Evolutionary conservation across 495 filamentous ascomycete species (phyloP).

Genomic region (Lasiosphaeria hispida): DNA sequence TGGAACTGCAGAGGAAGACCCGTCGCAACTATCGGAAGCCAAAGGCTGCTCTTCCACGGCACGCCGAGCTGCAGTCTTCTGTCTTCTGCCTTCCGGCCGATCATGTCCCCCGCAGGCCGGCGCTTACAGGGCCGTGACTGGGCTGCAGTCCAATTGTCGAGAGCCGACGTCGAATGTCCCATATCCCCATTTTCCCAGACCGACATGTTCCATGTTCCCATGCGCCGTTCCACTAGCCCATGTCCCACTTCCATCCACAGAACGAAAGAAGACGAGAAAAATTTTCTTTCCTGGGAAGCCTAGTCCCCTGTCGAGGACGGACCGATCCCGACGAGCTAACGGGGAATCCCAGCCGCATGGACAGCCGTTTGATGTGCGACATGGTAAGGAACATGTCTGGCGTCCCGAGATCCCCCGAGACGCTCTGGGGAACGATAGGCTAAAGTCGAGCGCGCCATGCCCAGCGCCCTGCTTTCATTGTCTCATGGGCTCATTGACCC

Average conservation of each 20-base stretch:
- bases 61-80: too few relatives aligned
- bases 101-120: too few relatives aligned
- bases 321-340: constrained; percentile 15
- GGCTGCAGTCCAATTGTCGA: too few relatives aligned
- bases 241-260: background rate
- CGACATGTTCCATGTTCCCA: background rate
- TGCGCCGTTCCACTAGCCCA: background rate
- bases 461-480: background rate
- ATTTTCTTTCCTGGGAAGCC: background rate
- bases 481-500: too few relatives aligned
- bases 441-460: constrained; percentile 7
- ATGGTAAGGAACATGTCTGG: constrained; percentile 1
- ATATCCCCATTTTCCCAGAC: background rate
- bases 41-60: too few relatives aligned
- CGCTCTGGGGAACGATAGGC: constrained; percentile 8
- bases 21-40: too few relatives aligned
- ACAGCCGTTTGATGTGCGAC: constrained; percentile 18
- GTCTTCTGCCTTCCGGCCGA: too few relatives aligned
- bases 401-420: constrained; percentile 23
- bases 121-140: too few relatives aligned
- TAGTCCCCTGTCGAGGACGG: constrained; percentile 9
- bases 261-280: constrained; percentile 4
- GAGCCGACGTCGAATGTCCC: too few relatives aligned
- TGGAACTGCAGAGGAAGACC: background rate
- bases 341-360: constrained; percentile 16